phyloP scores from a whole-genome alignment of 2,329 filamentous ascomycete genomes.

The Scedosporium boydii region DNA sequence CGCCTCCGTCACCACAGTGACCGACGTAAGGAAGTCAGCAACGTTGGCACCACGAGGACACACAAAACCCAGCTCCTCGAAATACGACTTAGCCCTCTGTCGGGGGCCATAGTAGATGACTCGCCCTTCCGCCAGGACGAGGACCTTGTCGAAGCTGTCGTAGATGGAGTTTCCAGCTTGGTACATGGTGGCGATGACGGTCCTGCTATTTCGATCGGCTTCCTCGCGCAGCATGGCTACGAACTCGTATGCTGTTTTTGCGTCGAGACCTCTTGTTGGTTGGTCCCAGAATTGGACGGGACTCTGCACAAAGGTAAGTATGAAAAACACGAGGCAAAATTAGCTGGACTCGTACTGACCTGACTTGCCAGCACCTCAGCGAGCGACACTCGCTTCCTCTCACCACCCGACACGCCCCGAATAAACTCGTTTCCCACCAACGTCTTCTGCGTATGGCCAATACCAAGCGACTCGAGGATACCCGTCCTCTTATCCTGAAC shows the following conservation, averaged over 20 bases:
- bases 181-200: slow-evolving; percentile 61
- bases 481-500: slow-evolving; percentile 19
- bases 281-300: slow-evolving; percentile 67
- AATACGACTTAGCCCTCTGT: slow-evolving; percentile 53
- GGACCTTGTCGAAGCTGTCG: slow-evolving; percentile 63
- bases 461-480: slow-evolving; percentile 50
- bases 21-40: slow-evolving; percentile 59
- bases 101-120: slow-evolving; percentile 58
- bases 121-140: slow-evolving; percentile 61
- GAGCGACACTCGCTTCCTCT: slow-evolving; percentile 66
- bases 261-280: slow-evolving; percentile 61
- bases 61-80: slow-evolving; percentile 55
- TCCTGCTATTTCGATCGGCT: slow-evolving; percentile 57
- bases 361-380: slow-evolving; percentile 51
- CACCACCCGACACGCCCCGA: slow-evolving; percentile 52
- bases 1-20: slow-evolving; percentile 55
- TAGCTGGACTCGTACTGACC: slow-evolving; percentile 17
- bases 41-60: slow-evolving; percentile 43
- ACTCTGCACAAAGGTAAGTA: slow-evolving; percentile 15
- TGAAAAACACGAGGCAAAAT: slow-evolving; percentile 6
- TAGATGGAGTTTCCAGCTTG: slow-evolving; percentile 59
- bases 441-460: slow-evolving; percentile 59
- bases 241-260: slow-evolving; percentile 65
- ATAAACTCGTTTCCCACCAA: slow-evolving; percentile 61
- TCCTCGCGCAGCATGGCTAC: slow-evolving; percentile 54